Evolutionary conservation across 192 early-diverging fungal species (phyloP), one percentile per base, ranked within the genome.

Genomic region (Coemansia javaensis): DNA sequence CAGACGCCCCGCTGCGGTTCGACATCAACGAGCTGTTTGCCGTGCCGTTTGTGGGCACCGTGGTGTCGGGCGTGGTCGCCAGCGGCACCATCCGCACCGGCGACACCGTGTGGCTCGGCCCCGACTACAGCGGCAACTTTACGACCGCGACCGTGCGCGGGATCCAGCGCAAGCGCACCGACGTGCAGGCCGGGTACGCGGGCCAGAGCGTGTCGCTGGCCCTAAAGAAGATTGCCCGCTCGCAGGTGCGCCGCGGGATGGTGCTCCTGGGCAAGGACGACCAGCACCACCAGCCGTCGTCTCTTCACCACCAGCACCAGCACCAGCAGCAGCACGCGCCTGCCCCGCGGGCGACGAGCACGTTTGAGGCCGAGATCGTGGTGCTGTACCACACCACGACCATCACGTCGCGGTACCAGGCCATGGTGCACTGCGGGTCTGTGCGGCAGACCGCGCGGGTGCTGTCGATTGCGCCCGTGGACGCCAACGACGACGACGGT

Each of bases 281-380:
- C 12, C 43, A 45, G 11, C 5, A 20, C 18, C 44, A 20, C 5
- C 30, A 30, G 39, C 33, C 37, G 10, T 8, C 33, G 4, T 43
- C 28, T 18, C 37, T 50, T 32, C n/a, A n/a, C n/a, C n/a, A n/a
- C n/a, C n/a, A 53, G 33, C 23, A 23, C n/a, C 49, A 56, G 16
- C 43, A 45, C 5, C 5, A 20, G 15, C 44, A 20, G 9, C 30
- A 30, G 39, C 33, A 31, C 3, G 8, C 33, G 4, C 44, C 28
- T 18, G 32, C 50, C 32, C 63, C 67, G 7, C 27, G 23, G 5
- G 53, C 61, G 11, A 52, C 74, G 20, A 59, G 78, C 39, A 80
- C 82, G 48, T 94, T 92, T 63, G 92, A 93, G 55, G 93, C 93
- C 18, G 93, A 96, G 61, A 81, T 96, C n/a, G 67, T 91, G 24